Conservation (phyloP, 805 yeast genomes). For the Schwanniomyces occidentalis region DNA sequence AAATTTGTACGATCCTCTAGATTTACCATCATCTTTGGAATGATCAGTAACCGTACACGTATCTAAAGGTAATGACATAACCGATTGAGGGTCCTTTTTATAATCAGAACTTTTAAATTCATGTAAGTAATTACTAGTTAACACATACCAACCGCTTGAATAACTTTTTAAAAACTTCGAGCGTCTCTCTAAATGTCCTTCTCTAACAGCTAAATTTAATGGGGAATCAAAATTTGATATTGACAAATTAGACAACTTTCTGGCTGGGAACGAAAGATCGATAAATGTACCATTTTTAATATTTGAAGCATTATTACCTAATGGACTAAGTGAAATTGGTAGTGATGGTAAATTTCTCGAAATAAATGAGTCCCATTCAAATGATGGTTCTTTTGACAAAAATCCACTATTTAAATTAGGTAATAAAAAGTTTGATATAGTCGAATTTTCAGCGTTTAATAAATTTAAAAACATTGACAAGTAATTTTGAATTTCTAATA, state of each 20-base stretch:
- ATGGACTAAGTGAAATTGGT: conserved; percentile 25
- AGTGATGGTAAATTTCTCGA: conserved; percentile 57
- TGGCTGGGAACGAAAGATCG: conserved; percentile 38
- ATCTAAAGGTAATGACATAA: conserved; percentile 76
- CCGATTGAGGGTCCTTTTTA: conserved; percentile 76
- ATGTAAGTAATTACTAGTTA: conserved; percentile 85
- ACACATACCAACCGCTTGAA: conserved; percentile 85
- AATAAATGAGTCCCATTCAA: conserved; percentile 89
- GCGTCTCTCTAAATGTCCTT: conserved; percentile 84
- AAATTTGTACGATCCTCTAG: conserved; percentile 67
- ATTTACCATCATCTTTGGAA: conserved; percentile 64
- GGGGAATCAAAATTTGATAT: conserved; percentile 73
- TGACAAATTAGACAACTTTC: conserved; percentile 48
- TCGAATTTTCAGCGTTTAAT: conserved; percentile 70
- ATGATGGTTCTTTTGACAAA: conserved; percentile 71
- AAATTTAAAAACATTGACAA: conserved; percentile 69
- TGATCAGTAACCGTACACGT: conserved; percentile 84
- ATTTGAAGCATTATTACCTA: conserved; percentile 21
- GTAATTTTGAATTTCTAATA: conserved; percentile 81
- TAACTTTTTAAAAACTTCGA: conserved; percentile 92
- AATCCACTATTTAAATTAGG: conserved; percentile 58
- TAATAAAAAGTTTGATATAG: conserved; percentile 64
- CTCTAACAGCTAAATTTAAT: conserved; percentile 59
- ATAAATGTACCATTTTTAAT: conserved; percentile 38
- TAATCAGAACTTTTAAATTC: conserved; percentile 86